A percentile compares a stretch with the other conserved stretches of the same genome.
phyloP scores from a whole-genome alignment of 2,329 filamentous ascomycete genomes.

The Byssoonygena ceratinophila region DNA sequence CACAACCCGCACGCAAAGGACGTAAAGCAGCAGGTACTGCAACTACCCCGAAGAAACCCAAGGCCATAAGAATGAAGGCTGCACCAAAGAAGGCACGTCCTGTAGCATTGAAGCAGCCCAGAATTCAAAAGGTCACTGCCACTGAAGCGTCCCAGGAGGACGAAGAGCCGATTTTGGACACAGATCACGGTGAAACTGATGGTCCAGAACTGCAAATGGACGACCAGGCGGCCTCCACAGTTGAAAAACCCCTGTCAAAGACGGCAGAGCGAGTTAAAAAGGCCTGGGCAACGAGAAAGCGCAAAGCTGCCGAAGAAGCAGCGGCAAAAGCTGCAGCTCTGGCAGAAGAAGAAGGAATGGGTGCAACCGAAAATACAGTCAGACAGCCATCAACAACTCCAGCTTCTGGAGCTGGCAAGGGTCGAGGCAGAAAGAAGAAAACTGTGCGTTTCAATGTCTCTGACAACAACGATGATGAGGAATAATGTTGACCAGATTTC shows the following conservation, averaged over 20 bases:
- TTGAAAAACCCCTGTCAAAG: background rate
- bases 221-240: background rate
- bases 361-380: background rate
- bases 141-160: background rate
- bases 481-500: background rate
- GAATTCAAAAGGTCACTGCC: background rate
- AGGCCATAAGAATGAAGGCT: background rate
- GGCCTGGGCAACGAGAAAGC: slow-evolving; percentile 1
- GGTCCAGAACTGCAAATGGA: background rate
- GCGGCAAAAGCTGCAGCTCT: background rate
- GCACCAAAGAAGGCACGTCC: background rate
- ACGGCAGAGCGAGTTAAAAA: background rate
- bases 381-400: background rate
- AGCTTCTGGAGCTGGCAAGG: background rate
- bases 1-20: background rate
- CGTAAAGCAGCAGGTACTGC: background rate
- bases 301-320: slow-evolving; percentile 2
- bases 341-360: background rate
- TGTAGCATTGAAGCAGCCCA: background rate
- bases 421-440: slow-evolving; percentile 6
- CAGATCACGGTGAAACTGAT: background rate
- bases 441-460: slow-evolving; percentile 13
- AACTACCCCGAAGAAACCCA: background rate
- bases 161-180: background rate
- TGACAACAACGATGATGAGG: background rate